These are phyloP conservation scores for Diaporthe sp. DNA, from an alignment of 2,329 filamentous ascomycete genomes.

Conservation along the genomic window DNA sequence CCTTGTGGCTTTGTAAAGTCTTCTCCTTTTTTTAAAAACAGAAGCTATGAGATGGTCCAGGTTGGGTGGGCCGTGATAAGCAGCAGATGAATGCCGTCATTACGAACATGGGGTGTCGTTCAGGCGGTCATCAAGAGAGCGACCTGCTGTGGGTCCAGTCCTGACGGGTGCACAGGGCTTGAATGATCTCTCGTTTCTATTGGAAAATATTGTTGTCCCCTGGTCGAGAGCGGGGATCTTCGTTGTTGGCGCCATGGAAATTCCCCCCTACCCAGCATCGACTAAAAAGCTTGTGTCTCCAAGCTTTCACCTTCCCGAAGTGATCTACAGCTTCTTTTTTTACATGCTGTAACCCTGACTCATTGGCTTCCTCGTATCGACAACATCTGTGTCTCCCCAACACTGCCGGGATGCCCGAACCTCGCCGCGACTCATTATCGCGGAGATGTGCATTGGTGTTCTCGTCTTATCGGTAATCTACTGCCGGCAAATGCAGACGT, in stretches of 20 bases:
- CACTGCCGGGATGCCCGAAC: neutral
- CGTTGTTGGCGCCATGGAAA: neutral
- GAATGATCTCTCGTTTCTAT: neutral
- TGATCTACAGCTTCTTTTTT: neutral
- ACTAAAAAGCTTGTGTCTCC: neutral
- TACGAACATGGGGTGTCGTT: neutral
- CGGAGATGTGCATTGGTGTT: neutral
- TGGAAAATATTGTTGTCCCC: neutral
- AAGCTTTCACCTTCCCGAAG: constrained; percentile 13
- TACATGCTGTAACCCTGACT: neutral
- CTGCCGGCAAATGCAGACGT: neutral
- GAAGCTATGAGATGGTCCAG: too few relatives aligned
- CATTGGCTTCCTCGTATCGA: neutral
- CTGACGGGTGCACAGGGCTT: neutral
- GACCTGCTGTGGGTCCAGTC: neutral
- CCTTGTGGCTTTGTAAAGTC: neutral
- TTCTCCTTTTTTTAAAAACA: neutral
- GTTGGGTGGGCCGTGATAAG: too few relatives aligned
- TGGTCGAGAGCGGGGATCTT: neutral
- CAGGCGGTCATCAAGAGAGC: neutral
- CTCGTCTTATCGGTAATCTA: constrained; percentile 12
- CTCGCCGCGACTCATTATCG: neutral
- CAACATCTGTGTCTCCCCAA: neutral
- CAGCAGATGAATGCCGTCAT: neutral
- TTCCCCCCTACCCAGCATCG: neutral